Conservation (phyloP, 1,284 basidiomycete species). For the Tilletia horrida region DNA sequence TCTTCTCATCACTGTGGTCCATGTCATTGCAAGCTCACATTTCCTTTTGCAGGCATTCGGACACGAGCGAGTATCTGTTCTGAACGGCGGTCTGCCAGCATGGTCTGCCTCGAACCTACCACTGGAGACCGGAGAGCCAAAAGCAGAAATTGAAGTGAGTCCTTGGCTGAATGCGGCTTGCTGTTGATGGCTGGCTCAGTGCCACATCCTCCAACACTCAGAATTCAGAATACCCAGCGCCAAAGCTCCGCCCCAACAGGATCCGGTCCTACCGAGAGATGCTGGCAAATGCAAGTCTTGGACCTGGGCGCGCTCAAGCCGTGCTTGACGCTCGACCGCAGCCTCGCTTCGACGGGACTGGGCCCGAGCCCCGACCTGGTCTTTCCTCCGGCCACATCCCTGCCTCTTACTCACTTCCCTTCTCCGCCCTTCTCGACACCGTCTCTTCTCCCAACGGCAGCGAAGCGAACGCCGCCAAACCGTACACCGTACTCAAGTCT, state of each 20-base stretch:
- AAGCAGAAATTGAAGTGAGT: slow-evolving; percentile 19
- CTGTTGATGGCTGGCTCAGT: background rate
- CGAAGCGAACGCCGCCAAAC: slow-evolving; percentile 42
- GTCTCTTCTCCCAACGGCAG: slow-evolving; percentile 56
- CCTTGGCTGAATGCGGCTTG: too few relatives aligned
- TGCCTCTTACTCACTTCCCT: slow-evolving; percentile 77
- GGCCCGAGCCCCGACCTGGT: slow-evolving; percentile 83
- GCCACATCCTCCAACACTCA: slow-evolving; percentile 9
- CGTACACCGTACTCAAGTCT: slow-evolving; percentile 45
- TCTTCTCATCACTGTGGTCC: background rate
- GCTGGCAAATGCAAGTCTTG: slow-evolving; percentile 66
- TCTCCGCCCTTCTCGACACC: slow-evolving; percentile 69
- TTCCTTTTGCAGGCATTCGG: slow-evolving; percentile 35
- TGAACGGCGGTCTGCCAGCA: slow-evolving; percentile 50
- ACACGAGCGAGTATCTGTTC: slow-evolving; percentile 43
- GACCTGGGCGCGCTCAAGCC: slow-evolving; percentile 63
- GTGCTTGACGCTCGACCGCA: slow-evolving; percentile 82
- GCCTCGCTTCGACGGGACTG: slow-evolving; percentile 62
- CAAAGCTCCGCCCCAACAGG: slow-evolving; percentile 60
- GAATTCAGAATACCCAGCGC: slow-evolving; percentile 57
- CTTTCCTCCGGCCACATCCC: slow-evolving; percentile 92
- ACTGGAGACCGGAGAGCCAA: slow-evolving; percentile 30
- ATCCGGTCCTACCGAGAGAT: slow-evolving; percentile 78
- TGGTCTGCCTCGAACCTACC: slow-evolving; percentile 38
- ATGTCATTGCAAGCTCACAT: too few relatives aligned